Conservation (phyloP, 2,329 filamentous ascomycete genomes). For the Aspergillus pseudoterreus region DNA sequence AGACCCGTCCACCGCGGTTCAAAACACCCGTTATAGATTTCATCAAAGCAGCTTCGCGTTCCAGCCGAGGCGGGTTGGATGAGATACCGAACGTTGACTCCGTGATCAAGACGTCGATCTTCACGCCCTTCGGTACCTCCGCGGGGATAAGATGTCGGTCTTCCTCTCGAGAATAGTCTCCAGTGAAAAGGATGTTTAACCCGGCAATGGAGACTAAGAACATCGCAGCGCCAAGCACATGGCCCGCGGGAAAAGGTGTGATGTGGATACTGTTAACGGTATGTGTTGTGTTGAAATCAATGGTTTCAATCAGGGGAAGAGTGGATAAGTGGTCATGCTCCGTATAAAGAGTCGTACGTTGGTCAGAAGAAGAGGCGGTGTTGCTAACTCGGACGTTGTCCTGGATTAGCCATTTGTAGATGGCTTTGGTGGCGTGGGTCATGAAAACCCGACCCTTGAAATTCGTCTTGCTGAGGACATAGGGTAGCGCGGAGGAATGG, state of each 20-base stretch:
- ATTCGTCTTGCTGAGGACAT: slow-evolving; percentile 96
- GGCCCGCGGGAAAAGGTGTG: slow-evolving; percentile 92
- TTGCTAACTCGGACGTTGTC: slow-evolving; percentile 89
- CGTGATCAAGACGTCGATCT: slow-evolving; percentile 93
- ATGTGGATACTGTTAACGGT: slow-evolving; percentile 95
- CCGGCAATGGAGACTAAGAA: slow-evolving; percentile 96
- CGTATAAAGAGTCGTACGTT: slow-evolving; percentile 73
- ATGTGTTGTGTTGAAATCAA: slow-evolving; percentile 97
- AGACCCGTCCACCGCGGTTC: slow-evolving; percentile 83
- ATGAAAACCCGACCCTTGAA: slow-evolving; percentile 97
- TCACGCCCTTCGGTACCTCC: slow-evolving; percentile 80
- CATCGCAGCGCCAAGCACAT: slow-evolving; percentile 98
- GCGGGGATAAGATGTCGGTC: slow-evolving; percentile 95
- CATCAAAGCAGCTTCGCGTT: slow-evolving; percentile 91
- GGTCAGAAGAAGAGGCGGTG: slow-evolving; percentile 60
- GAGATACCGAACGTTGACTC: slow-evolving; percentile 97
- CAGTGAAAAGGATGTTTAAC: slow-evolving; percentile 94
- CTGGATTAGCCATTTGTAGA: slow-evolving; percentile 99
- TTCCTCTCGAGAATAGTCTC: slow-evolving; percentile 93
- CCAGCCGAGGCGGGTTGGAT: slow-evolving; percentile 82
- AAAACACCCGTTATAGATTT: slow-evolving; percentile 89
- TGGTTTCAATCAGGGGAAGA: slow-evolving; percentile 90
- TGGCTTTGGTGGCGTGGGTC: slow-evolving; percentile 98
- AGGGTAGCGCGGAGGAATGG: slow-evolving; percentile 96
- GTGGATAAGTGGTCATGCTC: slow-evolving; percentile 94